Percentiles rank a stretch among this genome's conserved stretches.
Evolutionary conservation across 225 moss, liverwort and hornwort species (phyloP).

Genomic region (Marchantia paleacea): DNA sequence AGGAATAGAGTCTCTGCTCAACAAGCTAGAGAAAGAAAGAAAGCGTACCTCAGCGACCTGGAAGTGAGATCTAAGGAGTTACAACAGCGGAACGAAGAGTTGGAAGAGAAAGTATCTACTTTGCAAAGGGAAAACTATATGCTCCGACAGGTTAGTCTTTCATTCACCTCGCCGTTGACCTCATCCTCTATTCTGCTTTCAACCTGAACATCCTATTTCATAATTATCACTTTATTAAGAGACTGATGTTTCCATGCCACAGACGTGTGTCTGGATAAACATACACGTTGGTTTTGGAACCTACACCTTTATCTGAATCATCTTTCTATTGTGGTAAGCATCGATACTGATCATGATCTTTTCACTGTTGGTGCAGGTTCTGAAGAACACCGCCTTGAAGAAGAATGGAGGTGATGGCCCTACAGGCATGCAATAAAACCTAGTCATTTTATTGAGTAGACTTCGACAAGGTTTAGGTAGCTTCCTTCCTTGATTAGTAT

Average conservation of each 20-base stretch:
- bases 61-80: conserved; percentile 84
- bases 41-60: conserved; percentile 86
- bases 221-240: too few relatives aligned
- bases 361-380: conserved; percentile 47
- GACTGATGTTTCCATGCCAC: too few relatives aligned
- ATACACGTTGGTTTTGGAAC: too few relatives aligned
- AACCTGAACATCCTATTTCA: too few relatives aligned
- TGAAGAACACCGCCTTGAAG: conserved; percentile 71
- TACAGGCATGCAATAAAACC: conserved; percentile 26
- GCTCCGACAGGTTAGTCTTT: conserved; percentile 69
- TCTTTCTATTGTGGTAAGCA: neutral
- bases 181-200: too few relatives aligned
- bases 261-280: too few relatives aligned
- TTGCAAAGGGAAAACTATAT: conserved; percentile 82
- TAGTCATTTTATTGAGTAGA: neutral
- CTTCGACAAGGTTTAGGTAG: neutral
- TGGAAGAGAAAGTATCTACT: conserved; percentile 86
- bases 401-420: conserved; percentile 46
- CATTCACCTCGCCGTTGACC: too few relatives aligned
- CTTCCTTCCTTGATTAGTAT: neutral
- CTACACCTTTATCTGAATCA: too few relatives aligned
- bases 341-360: neutral
- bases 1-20: conserved; percentile 98
- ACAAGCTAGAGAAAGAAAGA: conserved; percentile 97
- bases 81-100: conserved; percentile 77